phyloP scores from a whole-genome alignment of 768 basidiomycete genomes.

The Paxillus ammoniavirescens region DNA sequence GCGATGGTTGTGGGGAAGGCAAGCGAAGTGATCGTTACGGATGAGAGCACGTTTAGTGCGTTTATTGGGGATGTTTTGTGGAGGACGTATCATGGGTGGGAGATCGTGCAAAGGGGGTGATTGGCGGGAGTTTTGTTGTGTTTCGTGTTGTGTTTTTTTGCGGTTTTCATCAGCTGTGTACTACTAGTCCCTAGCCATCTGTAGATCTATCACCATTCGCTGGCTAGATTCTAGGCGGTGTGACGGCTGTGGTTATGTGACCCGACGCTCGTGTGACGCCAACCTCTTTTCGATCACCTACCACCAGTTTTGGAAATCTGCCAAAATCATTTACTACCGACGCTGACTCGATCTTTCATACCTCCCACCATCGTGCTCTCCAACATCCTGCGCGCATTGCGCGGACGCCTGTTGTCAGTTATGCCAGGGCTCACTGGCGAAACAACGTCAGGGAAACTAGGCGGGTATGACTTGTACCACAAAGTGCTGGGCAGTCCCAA shows the following conservation, averaged over 20 bases:
- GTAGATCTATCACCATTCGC: no score
- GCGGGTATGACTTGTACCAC: conserved; percentile 82
- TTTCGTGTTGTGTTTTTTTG: no score
- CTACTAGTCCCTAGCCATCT: no score
- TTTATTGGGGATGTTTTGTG: conserved; percentile 70
- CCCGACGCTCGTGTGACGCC: neutral
- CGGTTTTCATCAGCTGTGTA: no score
- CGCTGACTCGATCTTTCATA: neutral
- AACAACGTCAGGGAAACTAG: conserved; percentile 39
- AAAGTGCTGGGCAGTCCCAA: conserved; percentile 81
- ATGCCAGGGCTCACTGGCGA: neutral
- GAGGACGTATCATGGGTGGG: conserved; percentile 52
- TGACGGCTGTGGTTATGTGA: neutral
- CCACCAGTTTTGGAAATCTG: neutral
- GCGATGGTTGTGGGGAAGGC: conserved; percentile 66
- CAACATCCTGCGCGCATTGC: neutral
- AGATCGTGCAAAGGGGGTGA: conserved; percentile 50
- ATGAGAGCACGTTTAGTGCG: conserved; percentile 72
- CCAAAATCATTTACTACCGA: neutral
- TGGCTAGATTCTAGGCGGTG: no score
- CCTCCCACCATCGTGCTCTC: neutral
- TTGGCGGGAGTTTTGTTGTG: no score
- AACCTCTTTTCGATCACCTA: neutral
- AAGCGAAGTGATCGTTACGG: conserved; percentile 60
- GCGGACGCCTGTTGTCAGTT: neutral